Base-by-base conservation (phyloP, 2,329 filamentous ascomycete genomes). In the Penicillium capsulatum region DNA sequence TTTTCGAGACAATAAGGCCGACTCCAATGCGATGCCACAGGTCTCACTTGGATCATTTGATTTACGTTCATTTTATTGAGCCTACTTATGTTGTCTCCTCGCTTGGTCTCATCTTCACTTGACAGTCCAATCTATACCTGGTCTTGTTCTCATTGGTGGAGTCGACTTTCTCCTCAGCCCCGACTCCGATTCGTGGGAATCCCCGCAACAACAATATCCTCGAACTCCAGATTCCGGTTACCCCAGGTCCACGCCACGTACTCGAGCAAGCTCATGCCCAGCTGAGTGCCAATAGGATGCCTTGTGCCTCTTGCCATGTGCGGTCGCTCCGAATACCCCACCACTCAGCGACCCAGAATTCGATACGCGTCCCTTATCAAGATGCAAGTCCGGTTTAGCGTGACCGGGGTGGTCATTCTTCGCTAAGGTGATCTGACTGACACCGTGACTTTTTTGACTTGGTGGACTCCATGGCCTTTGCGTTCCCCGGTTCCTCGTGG, bases 141-240 rank as follows among this genome's bases (percentile, higher is more conserved):
- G 22, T 24, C 22, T n/a, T n/a, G n/a, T n/a, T n/a, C n/a, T 48
- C 31, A 60, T 60, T 60, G 54, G 59, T 61, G 59, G 59, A 60
- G 38, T 53, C 36, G 27, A 44, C 27, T 47, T 48, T 50, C 38
- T 47, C 50, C 47, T 32, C 45, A 31, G 11, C 35, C 22, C 24
- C 38, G 30, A 14, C 16, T 39, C 30, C 55, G 52, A 61, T 61
- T 61, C 51, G 59, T 60, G 59, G 59, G 57, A 59, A 48, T 37
- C 14, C 30, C 27, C 38, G 19, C 48, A 45, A 48, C 37, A 46
- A 39, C 56, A 55, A 59, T 51, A 58, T 59, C 57, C 58, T 60
- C 55, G 55, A 60, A 59, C 59, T 52, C 49, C 46, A 47, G 50
- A 53, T 51, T 44, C 44, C 31, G 34, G 38, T 47, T 57, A 51